phyloP scores from a whole-genome alignment of 441 rosid species.

The Raphanus hybrid region DNA sequence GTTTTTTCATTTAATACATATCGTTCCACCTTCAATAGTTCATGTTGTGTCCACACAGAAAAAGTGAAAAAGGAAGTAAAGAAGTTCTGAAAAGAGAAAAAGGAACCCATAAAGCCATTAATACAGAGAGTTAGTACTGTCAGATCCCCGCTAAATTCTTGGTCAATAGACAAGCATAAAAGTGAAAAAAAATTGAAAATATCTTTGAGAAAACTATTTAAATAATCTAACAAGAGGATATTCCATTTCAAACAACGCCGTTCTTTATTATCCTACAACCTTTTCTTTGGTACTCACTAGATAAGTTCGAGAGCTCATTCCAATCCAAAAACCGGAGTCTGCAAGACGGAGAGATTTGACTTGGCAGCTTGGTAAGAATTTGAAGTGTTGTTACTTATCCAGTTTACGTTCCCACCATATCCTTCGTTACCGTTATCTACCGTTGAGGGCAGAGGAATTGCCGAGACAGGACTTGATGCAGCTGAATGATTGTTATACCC shows the following conservation, averaged over 20 bases:
- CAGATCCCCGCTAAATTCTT: conserved; percentile 33
- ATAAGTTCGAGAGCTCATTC: conserved; percentile 56
- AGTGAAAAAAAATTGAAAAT: conserved; percentile 1
- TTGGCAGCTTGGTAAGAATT: conserved; percentile 63
- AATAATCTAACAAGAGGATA: conserved; percentile 27
- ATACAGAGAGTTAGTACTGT: conserved; percentile 38
- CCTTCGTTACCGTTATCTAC: conserved; percentile 48
- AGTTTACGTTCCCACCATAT: conserved; percentile 48
- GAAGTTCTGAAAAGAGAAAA: conserved; percentile 28
- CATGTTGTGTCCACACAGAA: neutral
- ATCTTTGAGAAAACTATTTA: neutral
- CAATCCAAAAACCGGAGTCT: conserved; percentile 87
- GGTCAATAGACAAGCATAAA: conserved; percentile 35
- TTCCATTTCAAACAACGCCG: neutral
- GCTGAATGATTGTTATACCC: conserved; percentile 34
- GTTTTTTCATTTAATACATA: conserved; percentile 4
- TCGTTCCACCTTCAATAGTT: conserved; percentile 24
- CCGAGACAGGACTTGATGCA: conserved; percentile 37
- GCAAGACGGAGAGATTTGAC: conserved; percentile 67
- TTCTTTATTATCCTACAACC: conserved; percentile 3
- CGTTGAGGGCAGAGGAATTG: conserved; percentile 48
- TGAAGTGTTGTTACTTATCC: conserved; percentile 55
- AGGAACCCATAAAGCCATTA: conserved; percentile 32
- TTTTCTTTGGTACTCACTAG: neutral
- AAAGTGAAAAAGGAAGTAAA: neutral